Evolutionary conservation across 2,329 filamentous ascomycete genomes (phyloP), one percentile per base, ranked within the genome.

Genomic region (Clarireedia paspali): DNA sequence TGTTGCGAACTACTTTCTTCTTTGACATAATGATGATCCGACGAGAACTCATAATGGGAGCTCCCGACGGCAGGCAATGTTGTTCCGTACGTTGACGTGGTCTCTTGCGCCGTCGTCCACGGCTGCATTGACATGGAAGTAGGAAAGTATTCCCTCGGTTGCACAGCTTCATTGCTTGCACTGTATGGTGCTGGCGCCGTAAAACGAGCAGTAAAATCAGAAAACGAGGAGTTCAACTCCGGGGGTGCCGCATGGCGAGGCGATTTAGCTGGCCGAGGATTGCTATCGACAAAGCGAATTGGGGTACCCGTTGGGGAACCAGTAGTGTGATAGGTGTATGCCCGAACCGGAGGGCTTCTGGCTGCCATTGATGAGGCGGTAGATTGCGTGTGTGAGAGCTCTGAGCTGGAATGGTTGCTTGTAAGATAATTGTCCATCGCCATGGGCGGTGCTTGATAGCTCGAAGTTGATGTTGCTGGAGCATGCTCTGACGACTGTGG

Each of bases 231-330:
- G 10, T 62, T 60, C 12, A 63, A 38, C 10, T 67, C 63, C 9
- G 63, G 60, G 15, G 66, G 64, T 15, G 57, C 64, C 40, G 60
- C 57, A 57, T 69, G 67, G 9, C 68, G 58, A 38, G 68, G 68
- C 5, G 67, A 69, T 49, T 69, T 70, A 14, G 64, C 40, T 15
- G 67, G 67, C 14, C 68, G 58, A 6, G 66, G 66, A 47, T 70
- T 69, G 44, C 55, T 64, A 53, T 69, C 66, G 14, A 67, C 55
- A 48, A 64, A 68, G 7, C 63, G 59, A 20, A 64, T 56, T 15
- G 60, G 59, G 39, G 53, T 38, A 10, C 53, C 23, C 39, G 57
- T 17, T 26, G 50, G 46, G 26, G 57, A 48, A 34, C n/a, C 46
- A 12, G 56, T 47, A 54, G 48, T 27, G 44, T 53, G 53, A 48